These are phyloP conservation scores for Trifolium subterraneum DNA, from an alignment of 306 rosid genomes.

Conservation along the genomic window DNA sequence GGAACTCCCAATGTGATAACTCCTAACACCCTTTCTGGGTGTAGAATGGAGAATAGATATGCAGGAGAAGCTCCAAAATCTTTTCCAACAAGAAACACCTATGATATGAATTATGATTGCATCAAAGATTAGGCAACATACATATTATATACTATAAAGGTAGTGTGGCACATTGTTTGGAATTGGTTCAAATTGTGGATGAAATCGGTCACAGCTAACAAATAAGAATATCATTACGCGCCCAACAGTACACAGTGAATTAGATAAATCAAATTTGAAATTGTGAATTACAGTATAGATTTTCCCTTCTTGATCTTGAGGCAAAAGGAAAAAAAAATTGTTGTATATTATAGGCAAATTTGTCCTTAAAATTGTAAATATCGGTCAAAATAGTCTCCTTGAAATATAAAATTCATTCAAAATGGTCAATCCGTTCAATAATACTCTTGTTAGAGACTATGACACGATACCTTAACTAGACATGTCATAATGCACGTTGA, in stretches of 20 bases:
- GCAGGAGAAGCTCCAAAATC: constrained; percentile 72
- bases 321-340: no score
- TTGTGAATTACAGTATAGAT: no score
- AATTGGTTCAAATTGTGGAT: neutral
- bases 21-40: constrained; percentile 73
- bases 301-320: no score
- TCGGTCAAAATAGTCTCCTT: neutral
- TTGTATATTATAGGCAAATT: neutral
- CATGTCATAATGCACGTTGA: no score
- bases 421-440: no score
- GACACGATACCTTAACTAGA: no score
- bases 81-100: constrained; percentile 75
- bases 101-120: neutral
- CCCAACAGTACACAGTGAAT: no score
- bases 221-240: neutral
- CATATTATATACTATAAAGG: neutral
- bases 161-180: neutral
- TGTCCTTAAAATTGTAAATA: neutral
- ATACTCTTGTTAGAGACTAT: no score
- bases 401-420: no score
- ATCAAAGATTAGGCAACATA: constrained; percentile 1
- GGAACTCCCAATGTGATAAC: constrained; percentile 77
- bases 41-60: constrained; percentile 54
- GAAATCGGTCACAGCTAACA: neutral
- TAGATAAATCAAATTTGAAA: no score